phyloP scores from a whole-genome alignment of 257 asterid species.

The Haberlea rhodopensis region DNA sequence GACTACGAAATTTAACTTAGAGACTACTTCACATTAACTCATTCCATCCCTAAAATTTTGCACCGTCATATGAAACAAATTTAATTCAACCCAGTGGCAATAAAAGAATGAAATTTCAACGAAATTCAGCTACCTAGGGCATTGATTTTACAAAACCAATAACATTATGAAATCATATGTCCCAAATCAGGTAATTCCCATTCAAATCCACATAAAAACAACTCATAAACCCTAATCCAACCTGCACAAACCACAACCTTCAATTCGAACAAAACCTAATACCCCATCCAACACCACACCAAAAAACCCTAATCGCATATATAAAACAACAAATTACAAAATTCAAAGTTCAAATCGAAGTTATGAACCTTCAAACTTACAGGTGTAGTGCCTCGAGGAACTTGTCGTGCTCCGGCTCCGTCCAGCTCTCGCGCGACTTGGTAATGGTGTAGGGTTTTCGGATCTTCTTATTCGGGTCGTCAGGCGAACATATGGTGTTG shows the following conservation, averaged over 20 bases:
- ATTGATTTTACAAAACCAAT: too few relatives aligned
- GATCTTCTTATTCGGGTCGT: conserved; percentile 66
- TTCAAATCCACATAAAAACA: not conserved
- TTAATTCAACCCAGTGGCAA: not conserved
- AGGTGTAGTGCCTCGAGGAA: conserved; percentile 90
- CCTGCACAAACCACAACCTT: conserved; percentile 4
- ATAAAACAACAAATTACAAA: conserved; percentile 8
- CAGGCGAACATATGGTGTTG: conserved; percentile 39
- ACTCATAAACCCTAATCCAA: not conserved
- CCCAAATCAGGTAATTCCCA: too few relatives aligned
- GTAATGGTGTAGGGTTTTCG: conserved; percentile 86
- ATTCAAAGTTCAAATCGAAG: not conserved
- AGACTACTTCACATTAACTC: not conserved
- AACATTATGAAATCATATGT: too few relatives aligned
- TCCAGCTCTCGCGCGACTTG: conserved; percentile 95
- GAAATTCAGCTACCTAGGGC: too few relatives aligned
- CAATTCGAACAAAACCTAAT: not conserved
- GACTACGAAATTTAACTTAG: not conserved
- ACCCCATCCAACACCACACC: conserved; percentile 15
- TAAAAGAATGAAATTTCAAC: not conserved
- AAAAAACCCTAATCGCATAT: conserved; percentile 42
- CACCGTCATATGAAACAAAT: too few relatives aligned
- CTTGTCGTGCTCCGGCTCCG: conserved; percentile 95
- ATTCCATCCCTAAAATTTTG: not conserved
- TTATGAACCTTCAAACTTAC: conserved; percentile 41